Conservation (phyloP, 345 rosid species). For the Syzygium aqueum region DNA sequence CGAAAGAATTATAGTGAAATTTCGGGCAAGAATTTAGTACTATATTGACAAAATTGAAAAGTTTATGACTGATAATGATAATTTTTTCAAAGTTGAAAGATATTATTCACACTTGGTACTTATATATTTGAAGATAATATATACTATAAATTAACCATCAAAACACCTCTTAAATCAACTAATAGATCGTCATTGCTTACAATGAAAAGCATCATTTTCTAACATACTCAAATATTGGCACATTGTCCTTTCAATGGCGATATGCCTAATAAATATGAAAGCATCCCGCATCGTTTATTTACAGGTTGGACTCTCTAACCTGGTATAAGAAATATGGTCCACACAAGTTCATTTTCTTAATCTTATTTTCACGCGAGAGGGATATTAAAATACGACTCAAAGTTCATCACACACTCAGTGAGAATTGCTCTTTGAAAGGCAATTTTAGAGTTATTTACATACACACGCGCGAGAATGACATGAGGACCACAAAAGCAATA, state of each 20-base stretch:
- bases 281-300: neutral
- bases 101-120: neutral
- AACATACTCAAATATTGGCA: neutral
- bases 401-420: neutral
- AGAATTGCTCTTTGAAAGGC: too few species aligned
- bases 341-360: neutral
- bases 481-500: neutral
- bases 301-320: neutral
- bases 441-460: too few species aligned
- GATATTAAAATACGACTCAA: neutral
- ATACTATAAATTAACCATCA: neutral
- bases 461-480: neutral
- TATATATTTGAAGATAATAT: neutral
- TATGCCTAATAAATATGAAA: neutral
- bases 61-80: rapidly evolving
- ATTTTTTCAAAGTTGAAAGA: neutral
- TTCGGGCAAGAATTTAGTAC: rapidly evolving
- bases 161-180: neutral
- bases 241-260: neutral
- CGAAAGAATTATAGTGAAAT: neutral
- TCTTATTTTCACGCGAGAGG: neutral
- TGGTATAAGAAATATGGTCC: too few species aligned
- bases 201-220: neutral
- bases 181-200: neutral
- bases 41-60: neutral